Percentiles rank a stretch among this genome's conserved stretches.
Evolutionary conservation across 495 filamentous ascomycete genomes (phyloP).

Genomic region (Trichoderma orchidacearum): DNA sequence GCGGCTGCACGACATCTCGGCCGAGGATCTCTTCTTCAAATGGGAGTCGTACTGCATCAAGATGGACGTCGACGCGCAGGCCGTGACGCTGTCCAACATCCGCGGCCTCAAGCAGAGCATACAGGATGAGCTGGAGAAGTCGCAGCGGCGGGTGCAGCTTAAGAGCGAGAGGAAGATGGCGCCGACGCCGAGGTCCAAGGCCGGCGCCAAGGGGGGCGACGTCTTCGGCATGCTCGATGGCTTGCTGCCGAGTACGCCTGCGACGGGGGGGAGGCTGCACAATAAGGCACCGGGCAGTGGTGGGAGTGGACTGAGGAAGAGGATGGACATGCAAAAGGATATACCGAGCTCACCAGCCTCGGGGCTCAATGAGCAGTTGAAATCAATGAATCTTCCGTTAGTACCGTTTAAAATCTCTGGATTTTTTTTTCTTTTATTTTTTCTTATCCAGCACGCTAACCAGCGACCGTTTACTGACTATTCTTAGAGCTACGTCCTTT

Average conservation of each 20-base stretch:
- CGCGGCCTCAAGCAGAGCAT: constrained; percentile 73
- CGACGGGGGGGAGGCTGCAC: constrained; percentile 18
- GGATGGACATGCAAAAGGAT: constrained; percentile 14
- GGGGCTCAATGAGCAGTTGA: constrained; percentile 25
- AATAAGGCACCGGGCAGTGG: constrained; percentile 15
- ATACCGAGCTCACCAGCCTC: constrained; percentile 29
- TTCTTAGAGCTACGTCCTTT: constrained; percentile 42
- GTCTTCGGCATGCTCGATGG: constrained; percentile 69
- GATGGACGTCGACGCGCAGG: constrained; percentile 64
- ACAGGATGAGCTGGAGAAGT: constrained; percentile 67
- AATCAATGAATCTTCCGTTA: constrained; percentile 23
- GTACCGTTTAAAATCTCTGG: no score
- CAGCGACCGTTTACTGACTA: constrained; percentile 3
- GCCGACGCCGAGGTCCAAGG: constrained; percentile 42
- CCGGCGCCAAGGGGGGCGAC: constrained; percentile 41
- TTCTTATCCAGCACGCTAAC: background rate
- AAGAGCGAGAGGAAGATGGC: constrained; percentile 41
- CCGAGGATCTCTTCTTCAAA: constrained; percentile 86
- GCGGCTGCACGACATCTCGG: constrained; percentile 58
- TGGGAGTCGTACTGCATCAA: constrained; percentile 96
- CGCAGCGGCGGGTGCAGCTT: constrained; percentile 33
- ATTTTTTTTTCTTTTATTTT: no score
- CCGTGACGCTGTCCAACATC: constrained; percentile 51
- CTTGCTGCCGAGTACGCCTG: constrained; percentile 61
- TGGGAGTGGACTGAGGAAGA: constrained; percentile 35